Percentiles rank a stretch among this genome's conserved stretches.
These are phyloP conservation scores for Zelonia costaricensis DNA, from an alignment of 208 protist genomes.

Conservation along the genomic window DNA sequence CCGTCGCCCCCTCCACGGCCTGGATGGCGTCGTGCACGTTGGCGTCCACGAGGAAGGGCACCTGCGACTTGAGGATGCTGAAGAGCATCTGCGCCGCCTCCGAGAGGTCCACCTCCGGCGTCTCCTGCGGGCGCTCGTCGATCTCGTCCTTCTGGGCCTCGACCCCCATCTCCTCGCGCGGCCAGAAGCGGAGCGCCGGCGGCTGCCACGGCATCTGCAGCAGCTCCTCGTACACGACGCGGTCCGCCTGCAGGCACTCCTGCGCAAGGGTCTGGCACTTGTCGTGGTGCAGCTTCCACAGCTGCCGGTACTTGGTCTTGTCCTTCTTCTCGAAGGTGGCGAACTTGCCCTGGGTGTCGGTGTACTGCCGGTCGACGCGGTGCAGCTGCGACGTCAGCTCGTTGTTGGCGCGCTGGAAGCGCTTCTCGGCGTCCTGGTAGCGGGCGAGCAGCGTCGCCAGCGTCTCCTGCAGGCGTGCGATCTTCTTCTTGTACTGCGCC, in stretches of 20 bases:
- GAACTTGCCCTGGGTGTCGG: constrained; percentile 96
- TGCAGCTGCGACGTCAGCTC: constrained; percentile 94
- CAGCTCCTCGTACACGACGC: constrained; percentile 96
- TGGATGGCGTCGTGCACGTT: constrained; percentile 72
- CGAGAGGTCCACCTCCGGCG: constrained; percentile 64
- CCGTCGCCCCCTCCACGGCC: constrained; percentile 65
- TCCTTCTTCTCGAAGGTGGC: constrained; percentile 93
- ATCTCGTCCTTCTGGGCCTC: constrained; percentile 45
- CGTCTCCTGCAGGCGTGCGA: constrained; percentile 87
- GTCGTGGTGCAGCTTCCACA: constrained; percentile 96
- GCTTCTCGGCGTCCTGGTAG: constrained; percentile 91
- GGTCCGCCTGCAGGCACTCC: constrained; percentile 92
- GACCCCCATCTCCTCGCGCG: constrained; percentile 45
- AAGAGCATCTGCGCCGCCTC: constrained; percentile 85
- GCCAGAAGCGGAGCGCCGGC: constrained; percentile 82
- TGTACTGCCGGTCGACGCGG: constrained; percentile 94
- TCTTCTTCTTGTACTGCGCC: constrained; percentile 92
- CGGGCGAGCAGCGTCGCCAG: constrained; percentile 89
- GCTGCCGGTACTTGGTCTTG: constrained; percentile 91
- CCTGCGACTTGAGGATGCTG: constrained; percentile 83
- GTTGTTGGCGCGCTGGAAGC: constrained; percentile 92
- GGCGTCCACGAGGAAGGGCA: constrained; percentile 87
- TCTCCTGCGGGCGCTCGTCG: constrained; percentile 43
- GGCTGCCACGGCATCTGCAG: constrained; percentile 89
- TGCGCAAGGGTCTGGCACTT: constrained; percentile 87